Base-by-base conservation (phyloP, 2,329 filamentous ascomycete species). In the Mollisiaceae sp. region DNA sequence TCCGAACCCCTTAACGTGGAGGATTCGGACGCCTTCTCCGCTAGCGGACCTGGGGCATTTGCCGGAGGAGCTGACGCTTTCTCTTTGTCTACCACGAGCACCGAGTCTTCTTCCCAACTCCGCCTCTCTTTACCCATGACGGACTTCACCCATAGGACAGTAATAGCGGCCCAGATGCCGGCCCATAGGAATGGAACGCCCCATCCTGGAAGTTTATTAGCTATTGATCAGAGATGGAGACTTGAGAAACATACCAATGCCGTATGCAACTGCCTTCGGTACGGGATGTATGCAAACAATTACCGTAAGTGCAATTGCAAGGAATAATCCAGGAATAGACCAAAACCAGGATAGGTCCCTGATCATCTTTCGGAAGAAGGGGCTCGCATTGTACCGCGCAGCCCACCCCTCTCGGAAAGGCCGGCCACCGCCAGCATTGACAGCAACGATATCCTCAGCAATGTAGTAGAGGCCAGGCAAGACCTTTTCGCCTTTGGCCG, bases 371-470 rank as follows among this genome's bases (percentile, higher is more conserved):
- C 75, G 76, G 67, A 82, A 82, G 4, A 79, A 75, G 9, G 78
- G 78, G 65, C 78, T 80, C 5, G 79, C 79, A 62, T 77, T 74
- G 67, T 81, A 81, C 24, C 80, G 74, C 9, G 79, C 80, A 24
- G 79, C 76, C 32, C 80, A 71, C 11, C 79, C 79, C 62, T 81
- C 79, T 52, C 80, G 76, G 54, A 77, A 82, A 0, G 79, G 81
- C 64, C 82, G 80, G 0, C 85, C 85, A 11, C 86, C 88, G 3
- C 82, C 83, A 22, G 86, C 88, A 72, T 91, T 89, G 47, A 91
- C 89, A 4, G 86, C 87, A 15, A 89, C 83, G 27, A 90, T 82
- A 71, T 91, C 89, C 76, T 91, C 89, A 32, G 90, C 85, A 36
- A 91, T 81, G 59, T 88, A 89, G 70, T 89, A 88, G 1, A 85